These are phyloP conservation scores for Phycomyces nitens DNA, from an alignment of 192 early-diverging fungal genomes.

Conservation along the genomic window DNA sequence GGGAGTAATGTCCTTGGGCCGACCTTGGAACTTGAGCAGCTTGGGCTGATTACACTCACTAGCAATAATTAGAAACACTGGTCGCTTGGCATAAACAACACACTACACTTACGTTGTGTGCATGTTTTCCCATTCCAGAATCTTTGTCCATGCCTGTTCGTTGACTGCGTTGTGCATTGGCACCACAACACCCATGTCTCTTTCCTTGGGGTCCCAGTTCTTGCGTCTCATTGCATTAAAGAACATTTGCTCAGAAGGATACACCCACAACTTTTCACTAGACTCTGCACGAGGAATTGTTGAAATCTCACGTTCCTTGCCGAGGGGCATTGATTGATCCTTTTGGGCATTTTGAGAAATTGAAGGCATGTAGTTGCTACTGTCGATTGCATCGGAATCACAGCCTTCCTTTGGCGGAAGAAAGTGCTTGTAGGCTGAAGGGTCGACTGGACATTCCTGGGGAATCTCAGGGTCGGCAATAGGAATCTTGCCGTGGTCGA, in stretches of 20 bases:
- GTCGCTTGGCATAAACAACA: no score
- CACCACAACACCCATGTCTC: constrained; percentile 85
- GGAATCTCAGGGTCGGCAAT: constrained; percentile 16
- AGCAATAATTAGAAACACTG: no score
- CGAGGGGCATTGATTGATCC: constrained; percentile 47
- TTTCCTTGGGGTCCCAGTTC: constrained; percentile 76
- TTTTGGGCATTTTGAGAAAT: constrained; percentile 40
- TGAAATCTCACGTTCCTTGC: constrained; percentile 64
- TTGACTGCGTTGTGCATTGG: constrained; percentile 95
- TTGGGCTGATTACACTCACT: constrained; percentile 65
- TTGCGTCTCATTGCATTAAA: constrained; percentile 95
- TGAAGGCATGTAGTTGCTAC: constrained; percentile 62
- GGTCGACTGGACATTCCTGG: constrained; percentile 55
- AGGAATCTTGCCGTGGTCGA: constrained; percentile 45
- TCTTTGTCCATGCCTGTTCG: constrained; percentile 84
- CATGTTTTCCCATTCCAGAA: constrained; percentile 77
- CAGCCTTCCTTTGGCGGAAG: constrained; percentile 34
- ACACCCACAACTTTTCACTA: constrained; percentile 69
- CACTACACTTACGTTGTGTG: constrained; percentile 53
- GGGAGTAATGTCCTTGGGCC: constrained; percentile 67
- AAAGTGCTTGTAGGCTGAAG: constrained; percentile 50
- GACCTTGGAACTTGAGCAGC: constrained; percentile 70
- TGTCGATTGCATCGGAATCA: constrained; percentile 43
- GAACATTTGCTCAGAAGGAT: constrained; percentile 94
- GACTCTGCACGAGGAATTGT: constrained; percentile 69